Evolutionary conservation across 352 stramenopile genomes (phyloP).

Genomic region (Pythium rhizo-oryzae): DNA sequence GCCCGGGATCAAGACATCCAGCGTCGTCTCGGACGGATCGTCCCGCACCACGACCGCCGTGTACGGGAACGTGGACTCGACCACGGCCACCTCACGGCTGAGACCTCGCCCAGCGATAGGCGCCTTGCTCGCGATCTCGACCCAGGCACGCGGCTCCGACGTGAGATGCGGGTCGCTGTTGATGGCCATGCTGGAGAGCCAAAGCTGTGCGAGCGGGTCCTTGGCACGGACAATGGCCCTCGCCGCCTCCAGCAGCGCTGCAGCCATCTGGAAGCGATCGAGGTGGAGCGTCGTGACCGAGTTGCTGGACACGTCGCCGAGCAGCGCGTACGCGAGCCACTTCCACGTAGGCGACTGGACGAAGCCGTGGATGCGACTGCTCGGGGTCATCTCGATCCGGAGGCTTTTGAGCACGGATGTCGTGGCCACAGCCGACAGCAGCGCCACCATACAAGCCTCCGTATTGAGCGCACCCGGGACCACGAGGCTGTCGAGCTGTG

Average conservation of each 20-base stretch:
- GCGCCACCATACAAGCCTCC: not conserved
- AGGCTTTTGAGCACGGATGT: not conserved
- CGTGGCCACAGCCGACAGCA: conserved; percentile 4
- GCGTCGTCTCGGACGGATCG: not conserved
- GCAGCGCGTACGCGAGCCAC: conserved; percentile 2
- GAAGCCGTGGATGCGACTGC: not conserved
- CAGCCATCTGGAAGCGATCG: not conserved
- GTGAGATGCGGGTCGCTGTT: not conserved
- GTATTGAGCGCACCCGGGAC: not conserved
- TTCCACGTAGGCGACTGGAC: not conserved
- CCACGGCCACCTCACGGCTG: not conserved
- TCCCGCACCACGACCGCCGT: conserved; percentile 2
- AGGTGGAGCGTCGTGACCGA: not conserved
- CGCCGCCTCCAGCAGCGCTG: not conserved
- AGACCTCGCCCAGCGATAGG: not conserved
- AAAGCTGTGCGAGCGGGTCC: not conserved
- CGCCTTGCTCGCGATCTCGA: not conserved
- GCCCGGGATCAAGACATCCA: conserved; percentile 5
- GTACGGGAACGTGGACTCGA: conserved; percentile 2
- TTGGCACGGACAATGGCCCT: not conserved
- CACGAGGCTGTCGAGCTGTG: not conserved
- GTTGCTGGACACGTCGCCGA: not conserved
- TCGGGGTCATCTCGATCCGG: not conserved
- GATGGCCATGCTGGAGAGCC: not conserved
- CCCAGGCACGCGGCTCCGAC: not conserved